phyloP scores from a whole-genome alignment of 345 rosid genomes.

The Salix koriyanagi region DNA sequence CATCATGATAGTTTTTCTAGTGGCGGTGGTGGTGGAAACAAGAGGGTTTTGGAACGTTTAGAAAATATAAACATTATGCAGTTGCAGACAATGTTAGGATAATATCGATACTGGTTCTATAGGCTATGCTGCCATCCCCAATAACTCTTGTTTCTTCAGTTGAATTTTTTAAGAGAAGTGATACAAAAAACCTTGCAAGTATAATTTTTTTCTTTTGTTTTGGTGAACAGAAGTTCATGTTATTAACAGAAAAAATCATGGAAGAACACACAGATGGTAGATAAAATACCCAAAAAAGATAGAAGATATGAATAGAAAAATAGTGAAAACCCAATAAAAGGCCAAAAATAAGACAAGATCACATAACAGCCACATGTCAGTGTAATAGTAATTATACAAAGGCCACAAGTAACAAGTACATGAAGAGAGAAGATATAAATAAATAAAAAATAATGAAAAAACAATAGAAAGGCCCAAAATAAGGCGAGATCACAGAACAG shows the following conservation, averaged over 20 bases:
- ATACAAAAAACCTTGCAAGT: not conserved
- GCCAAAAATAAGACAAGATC: not conserved
- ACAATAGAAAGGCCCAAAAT: not conserved
- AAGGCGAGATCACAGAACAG: not conserved
- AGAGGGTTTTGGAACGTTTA: not conserved
- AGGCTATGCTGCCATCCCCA: not conserved
- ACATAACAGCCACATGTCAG: not conserved
- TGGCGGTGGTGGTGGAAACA: not conserved
- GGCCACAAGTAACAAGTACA: not conserved
- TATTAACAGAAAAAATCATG: not conserved
- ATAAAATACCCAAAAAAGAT: not conserved
- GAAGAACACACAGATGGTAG: not conserved
- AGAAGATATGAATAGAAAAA: not conserved
- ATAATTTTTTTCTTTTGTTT: not conserved
- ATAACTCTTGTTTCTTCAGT: not conserved
- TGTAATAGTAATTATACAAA: not conserved
- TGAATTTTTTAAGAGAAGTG: not conserved
- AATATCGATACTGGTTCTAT: not conserved
- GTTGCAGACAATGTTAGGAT: not conserved
- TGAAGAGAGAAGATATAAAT: not conserved
- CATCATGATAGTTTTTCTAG: not conserved
- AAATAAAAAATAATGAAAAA: not conserved
- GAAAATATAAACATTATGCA: not conserved
- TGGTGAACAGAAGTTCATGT: not conserved
- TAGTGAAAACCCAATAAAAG: not conserved